Evolutionary conservation across 805 yeast genomes (phyloP), one percentile per base, ranked within the genome.

Genomic region (Hanseniaspora valbyensis): DNA sequence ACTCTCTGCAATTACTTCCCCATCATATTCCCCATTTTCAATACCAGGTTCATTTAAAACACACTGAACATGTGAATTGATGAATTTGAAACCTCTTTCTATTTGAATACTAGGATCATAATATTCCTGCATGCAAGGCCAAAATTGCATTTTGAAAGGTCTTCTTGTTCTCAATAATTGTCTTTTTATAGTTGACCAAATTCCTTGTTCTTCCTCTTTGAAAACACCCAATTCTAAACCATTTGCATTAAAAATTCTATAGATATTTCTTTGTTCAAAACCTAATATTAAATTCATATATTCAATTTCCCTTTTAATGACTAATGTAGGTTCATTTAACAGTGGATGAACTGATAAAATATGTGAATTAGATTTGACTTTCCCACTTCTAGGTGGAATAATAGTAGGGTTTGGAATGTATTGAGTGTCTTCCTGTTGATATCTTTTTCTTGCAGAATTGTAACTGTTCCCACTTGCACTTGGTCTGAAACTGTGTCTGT

Each of bases 201-300:
- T 39, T 32, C 53, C 53, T 2, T 90, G 85, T 46, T 77, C 68
- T 58, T 87, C 95, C 57, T 84, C 76, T 61, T 92, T 98, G 52
- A 76, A 72, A 79, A 90, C 77, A 0, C 96, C 98, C 7, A 92
- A 60, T 46, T 76, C 79, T 49, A 77, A 71, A 0, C 97, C 97
- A 55, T 69, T 57, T 0, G 83, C 73, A 62, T 86, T 83, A 78
- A 81, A 73, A 40, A 92, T 74, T 12, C 71, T 73, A 61, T 90
- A 90, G 55, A 73, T 69, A 62, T 89, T 90, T 1, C 92, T 86
- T 66, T 92, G 97, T 63, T 90, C 97, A 58, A 84, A 86, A 1
- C 96, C 96, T 12, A 89, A 61, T 49, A 88, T 74, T 16, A 92
- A 71, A 60, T 87, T 89, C 87, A 87, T 81, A 69, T 81, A 74